Evolutionary conservation across 495 filamentous ascomycete genomes (phyloP), one percentile per base, ranked within the genome.

Genomic region (Astrocystis sublimbata): DNA sequence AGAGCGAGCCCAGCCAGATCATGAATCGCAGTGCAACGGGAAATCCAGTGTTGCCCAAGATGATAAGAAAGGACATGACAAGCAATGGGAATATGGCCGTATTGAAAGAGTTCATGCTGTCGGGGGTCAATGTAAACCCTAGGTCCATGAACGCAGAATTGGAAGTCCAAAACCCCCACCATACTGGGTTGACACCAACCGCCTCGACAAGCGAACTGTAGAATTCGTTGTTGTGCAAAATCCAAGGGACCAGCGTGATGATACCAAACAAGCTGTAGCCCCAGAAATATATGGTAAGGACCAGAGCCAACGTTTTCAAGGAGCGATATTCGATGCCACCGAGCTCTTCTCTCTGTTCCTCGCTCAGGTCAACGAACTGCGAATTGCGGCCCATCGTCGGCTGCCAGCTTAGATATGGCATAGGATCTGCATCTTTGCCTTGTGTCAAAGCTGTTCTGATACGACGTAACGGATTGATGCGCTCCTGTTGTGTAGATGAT

Each of bases 281-380:
- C 60, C 88, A 79, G 68, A 88, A 96, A 74, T 98, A 98, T 8
- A 76, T 74, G 2, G 88, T 85, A 50, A 97, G 78, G 26, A 96
- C 86, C 43, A 89, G 74, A 1, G 90, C 88, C 36, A 98, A 73
- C 6, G 91, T 91, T 73, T 97, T 97, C 43, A 97, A 75, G 0
- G 92, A 88, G 7, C 93, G 85, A 69, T 98, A 98, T 75, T 98
- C 93, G 46, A 97, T 96, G 12, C 93, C 93, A 3, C 93, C 93
- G 12, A 98, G 79, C 70, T 98, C 93, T 65, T 98, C 91, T 50
- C 92, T 83, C 74, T 98, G 93, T 60, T 91, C 91, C 71, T 96
- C 90, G 0, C 88, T 91, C 52, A 98, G 75, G 71, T 92, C 90
- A 6, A 94, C 81, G 64, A 98, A 98, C 17, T 88, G 87, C 28